Evolutionary conservation across 2,329 filamentous ascomycete genomes (phyloP).

Genomic region (Aspergillus aculeatus): DNA sequence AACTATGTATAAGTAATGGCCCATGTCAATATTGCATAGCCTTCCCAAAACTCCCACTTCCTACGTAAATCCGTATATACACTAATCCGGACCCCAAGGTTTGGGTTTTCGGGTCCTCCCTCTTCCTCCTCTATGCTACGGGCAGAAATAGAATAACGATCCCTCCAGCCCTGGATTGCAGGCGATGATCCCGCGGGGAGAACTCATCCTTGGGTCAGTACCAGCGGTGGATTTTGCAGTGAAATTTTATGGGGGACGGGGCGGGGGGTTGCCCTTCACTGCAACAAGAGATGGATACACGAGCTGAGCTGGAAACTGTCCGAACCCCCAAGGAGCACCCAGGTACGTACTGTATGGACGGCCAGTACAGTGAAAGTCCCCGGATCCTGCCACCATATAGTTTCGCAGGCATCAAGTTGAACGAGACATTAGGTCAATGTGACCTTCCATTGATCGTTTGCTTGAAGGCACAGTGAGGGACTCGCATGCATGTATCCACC

Average conservation of each 20-base stretch:
- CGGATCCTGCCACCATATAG: too few species aligned
- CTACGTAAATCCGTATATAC: too few species aligned
- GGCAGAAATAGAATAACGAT: too few species aligned
- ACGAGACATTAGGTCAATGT: background rate
- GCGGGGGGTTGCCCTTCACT: background rate
- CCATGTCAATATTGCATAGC: too few species aligned
- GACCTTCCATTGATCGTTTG: too few species aligned
- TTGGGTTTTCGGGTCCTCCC: background rate
- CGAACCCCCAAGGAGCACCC: background rate
- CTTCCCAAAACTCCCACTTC: too few species aligned
- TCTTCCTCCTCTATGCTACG: background rate
- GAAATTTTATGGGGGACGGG: background rate
- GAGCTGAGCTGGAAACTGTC: background rate
- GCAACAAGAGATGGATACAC: background rate
- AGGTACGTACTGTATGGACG: background rate
- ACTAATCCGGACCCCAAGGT: too few species aligned
- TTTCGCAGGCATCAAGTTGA: background rate
- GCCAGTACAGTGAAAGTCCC: background rate
- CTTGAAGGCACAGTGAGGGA: too few species aligned
- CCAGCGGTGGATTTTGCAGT: slow-evolving; percentile 11
- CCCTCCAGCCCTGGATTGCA: slow-evolving; percentile 4
- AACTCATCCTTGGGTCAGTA: slow-evolving; percentile 15
- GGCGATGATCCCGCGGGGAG: slow-evolving; percentile 13
- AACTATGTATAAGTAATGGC: too few species aligned
- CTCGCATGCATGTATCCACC: too few species aligned